Percentiles rank a stretch among this genome's conserved stretches.
Conservation (phyloP, 352 stramenopile genomes). For the Pythium guiyangense region DNA sequence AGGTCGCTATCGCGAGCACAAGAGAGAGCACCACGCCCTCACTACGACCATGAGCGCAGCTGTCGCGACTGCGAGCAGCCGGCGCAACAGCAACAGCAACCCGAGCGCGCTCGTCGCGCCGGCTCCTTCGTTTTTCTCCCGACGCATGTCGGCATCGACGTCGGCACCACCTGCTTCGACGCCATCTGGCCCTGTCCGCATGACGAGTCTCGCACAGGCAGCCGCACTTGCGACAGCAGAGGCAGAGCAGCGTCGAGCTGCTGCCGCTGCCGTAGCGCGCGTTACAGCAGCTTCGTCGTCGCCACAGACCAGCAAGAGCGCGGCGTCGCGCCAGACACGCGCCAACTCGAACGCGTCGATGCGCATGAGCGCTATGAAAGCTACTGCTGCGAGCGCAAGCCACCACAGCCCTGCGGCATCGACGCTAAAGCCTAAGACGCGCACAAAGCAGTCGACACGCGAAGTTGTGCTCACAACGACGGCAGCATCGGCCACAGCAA, state of each 20-base stretch:
- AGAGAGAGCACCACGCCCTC: background rate
- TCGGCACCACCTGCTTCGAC: slow-evolving; percentile 7
- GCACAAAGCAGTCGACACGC: slow-evolving; percentile 6
- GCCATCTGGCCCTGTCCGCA: slow-evolving; percentile 2
- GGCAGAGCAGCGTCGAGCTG: slow-evolving; percentile 5
- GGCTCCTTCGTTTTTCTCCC: background rate
- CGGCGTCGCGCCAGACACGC: slow-evolving; percentile 3
- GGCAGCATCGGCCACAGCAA: background rate
- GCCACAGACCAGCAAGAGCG: slow-evolving; percentile 1
- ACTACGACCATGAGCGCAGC: slow-evolving; percentile 8
- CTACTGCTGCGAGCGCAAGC: background rate
- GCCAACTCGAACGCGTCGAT: slow-evolving; percentile 8
- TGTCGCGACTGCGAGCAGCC: slow-evolving; percentile 5
- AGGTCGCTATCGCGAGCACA: background rate
- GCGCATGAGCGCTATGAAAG: background rate
- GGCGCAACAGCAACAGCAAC: slow-evolving; percentile 11
- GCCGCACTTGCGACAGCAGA: slow-evolving; percentile 11
- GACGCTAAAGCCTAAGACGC: slow-evolving; percentile 6
- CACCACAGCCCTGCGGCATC: background rate
- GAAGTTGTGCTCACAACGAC: slow-evolving; percentile 18
- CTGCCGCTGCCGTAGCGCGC: background rate
- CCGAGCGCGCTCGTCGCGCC: background rate
- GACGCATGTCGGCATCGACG: slow-evolving; percentile 4
- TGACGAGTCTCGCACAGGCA: slow-evolving; percentile 15
- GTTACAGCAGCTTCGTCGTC: background rate